Evolutionary conservation across 768 basidiomycete species (phyloP), one percentile per base, ranked within the genome.

Genomic region (Boletellus sp.): DNA sequence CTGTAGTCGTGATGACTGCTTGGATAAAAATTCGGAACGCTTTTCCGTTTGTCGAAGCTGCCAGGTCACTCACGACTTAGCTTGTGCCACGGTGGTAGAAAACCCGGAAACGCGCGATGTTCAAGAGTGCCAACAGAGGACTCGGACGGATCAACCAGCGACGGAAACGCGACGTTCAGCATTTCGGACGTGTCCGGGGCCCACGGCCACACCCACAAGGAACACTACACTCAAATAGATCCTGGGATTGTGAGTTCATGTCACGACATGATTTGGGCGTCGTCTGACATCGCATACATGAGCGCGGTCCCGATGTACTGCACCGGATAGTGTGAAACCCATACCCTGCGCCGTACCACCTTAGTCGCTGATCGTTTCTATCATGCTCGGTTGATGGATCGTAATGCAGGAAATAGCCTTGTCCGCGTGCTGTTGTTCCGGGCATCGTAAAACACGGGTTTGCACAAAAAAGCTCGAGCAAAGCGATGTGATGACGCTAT

Each of bases 31-130:
- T 10, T 11, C 11, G 9, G 8, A 11, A 28, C 28, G 83, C 78
- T 13, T 69, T 75, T 67, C 77, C 83, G 53, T 65, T 69, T 24
- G 70, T 66, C 41, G 83, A 64, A 17, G 76, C n/a, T 26, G 24
- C 59, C 28, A 28, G 28, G 28, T 10, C 28, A 28, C 28, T 10
- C 9, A 28, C 28, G 3, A 28, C 11, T 28, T 28, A 11, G 28
- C 28, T 10, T 7, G 28, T n/a, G n/a, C n/a, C n/a, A n/a, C n/a
- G n/a, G n/a, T 11, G 28, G 28, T 28, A 11, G 8, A 3, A 11
- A 28, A 26, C 24, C 8, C 8, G 24, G 8, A 26, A 26, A 8
- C 8, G 3, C 11, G 2, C 8, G 28, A 28, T 11, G 11, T n/a
- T 26, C 26, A 37, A 23, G 16, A 28, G 42, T 32, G 31, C 11